phyloP scores from a whole-genome alignment of 1,284 basidiomycete species.

The Austroboletus olivaceoglutinosus region DNA sequence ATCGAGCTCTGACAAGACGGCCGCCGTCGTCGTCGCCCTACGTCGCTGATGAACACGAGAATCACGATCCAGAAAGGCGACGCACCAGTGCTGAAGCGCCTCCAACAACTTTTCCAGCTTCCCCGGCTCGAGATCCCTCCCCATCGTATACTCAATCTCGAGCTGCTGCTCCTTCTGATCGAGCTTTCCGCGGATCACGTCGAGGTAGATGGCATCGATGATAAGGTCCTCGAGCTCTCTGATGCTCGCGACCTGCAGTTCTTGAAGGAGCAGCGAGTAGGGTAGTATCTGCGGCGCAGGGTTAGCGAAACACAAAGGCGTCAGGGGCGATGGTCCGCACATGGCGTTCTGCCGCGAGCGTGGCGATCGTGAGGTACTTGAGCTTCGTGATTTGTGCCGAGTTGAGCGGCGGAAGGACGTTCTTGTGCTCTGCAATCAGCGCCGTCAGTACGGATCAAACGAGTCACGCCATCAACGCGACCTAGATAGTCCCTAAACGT shows the following conservation, averaged over 20 bases:
- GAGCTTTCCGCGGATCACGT: slow-evolving; percentile 84
- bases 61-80: slow-evolving; percentile 3
- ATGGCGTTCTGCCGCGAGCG: slow-evolving; percentile 69
- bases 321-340: slow-evolving; percentile 43
- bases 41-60: slow-evolving; percentile 2
- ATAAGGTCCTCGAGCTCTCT: slow-evolving; percentile 92
- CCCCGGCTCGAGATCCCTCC: slow-evolving; percentile 77
- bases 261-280: slow-evolving; percentile 62
- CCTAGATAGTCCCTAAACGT: slow-evolving; percentile 78
- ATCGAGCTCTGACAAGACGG: slow-evolving; percentile 55
- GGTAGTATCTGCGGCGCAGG: slow-evolving; percentile 60
- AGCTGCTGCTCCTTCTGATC: slow-evolving; percentile 87
- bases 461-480: slow-evolving; percentile 26
- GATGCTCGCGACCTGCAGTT: slow-evolving; percentile 70
- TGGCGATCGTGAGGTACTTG: slow-evolving; percentile 87
- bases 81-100: slow-evolving; percentile 72
- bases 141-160: slow-evolving; percentile 89
- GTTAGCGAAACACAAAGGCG: slow-evolving; percentile 1
- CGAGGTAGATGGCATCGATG: slow-evolving; percentile 92
- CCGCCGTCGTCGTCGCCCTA: slow-evolving; percentile 75
- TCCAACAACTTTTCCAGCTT: slow-evolving; percentile 59
- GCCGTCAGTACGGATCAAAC: slow-evolving; percentile 1
- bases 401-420: slow-evolving; percentile 65
- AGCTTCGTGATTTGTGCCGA: slow-evolving; percentile 79
- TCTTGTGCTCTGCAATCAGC: slow-evolving; percentile 55